A percentile compares a stretch with the other conserved stretches of the same genome.
Conservation (phyloP, 2,329 filamentous ascomycete species). For the Xylariaceae sp. region DNA sequence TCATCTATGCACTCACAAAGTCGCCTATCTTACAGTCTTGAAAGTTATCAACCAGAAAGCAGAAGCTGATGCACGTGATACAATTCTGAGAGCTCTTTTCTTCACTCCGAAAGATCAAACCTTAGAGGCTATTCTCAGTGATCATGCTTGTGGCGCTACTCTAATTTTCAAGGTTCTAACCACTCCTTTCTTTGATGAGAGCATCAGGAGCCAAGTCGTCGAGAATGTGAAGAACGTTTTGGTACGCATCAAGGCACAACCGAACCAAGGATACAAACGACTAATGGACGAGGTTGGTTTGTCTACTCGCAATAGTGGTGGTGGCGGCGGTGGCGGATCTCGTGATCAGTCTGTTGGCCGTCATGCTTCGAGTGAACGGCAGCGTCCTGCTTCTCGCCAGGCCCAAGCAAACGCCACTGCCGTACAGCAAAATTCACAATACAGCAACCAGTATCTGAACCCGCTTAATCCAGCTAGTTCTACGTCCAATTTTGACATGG, state of each 20-base stretch:
- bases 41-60: slow-evolving; percentile 99
- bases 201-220: slow-evolving; percentile 83
- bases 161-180: slow-evolving; percentile 98
- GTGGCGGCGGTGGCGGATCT: slow-evolving; percentile 43
- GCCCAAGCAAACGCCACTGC: slow-evolving; percentile 45
- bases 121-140: slow-evolving; percentile 86
- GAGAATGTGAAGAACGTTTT: slow-evolving; percentile 92
- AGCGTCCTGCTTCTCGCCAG: slow-evolving; percentile 63
- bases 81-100: slow-evolving; percentile 88
- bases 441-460: slow-evolving; percentile 60
- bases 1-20: slow-evolving; percentile 97
- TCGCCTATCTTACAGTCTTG: slow-evolving; percentile 93
- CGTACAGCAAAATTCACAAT: slow-evolving; percentile 45
- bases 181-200: slow-evolving; percentile 95
- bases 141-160: slow-evolving; percentile 90
- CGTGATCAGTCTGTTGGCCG: slow-evolving; percentile 54
- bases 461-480: slow-evolving; percentile 50
- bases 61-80: slow-evolving; percentile 89
- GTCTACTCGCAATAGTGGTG: slow-evolving; percentile 65
- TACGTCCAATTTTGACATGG: slow-evolving; percentile 56
- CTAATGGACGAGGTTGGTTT: slow-evolving; percentile 98
- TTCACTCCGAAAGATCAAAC: slow-evolving; percentile 86
- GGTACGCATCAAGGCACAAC: slow-evolving; percentile 87
- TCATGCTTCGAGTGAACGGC: slow-evolving; percentile 55
- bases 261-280: slow-evolving; percentile 95